phyloP scores from a whole-genome alignment of 2,329 filamentous ascomycete species.

The Trichoderma endophyticum region DNA sequence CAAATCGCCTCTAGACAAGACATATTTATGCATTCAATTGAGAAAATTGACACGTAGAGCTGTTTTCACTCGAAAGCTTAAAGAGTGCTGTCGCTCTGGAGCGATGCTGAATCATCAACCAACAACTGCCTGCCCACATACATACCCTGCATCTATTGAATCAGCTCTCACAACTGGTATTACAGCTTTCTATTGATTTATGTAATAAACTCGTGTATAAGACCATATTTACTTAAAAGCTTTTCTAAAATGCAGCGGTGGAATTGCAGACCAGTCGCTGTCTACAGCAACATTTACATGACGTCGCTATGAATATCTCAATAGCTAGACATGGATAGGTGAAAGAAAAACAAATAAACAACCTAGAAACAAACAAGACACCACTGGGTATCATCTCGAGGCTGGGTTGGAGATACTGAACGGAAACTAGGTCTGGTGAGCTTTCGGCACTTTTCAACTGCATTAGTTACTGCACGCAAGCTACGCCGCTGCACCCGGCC shows the following conservation, averaged over 20 bases:
- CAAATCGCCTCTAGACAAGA: background rate
- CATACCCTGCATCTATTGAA: background rate
- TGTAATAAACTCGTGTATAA: background rate
- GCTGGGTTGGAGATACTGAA: background rate
- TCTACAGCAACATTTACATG: no score
- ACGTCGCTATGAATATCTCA: background rate
- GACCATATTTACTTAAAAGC: no score
- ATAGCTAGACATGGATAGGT: background rate
- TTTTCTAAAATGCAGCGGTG: background rate
- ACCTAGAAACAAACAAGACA: background rate
- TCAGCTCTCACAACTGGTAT: background rate
- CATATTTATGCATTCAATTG: background rate
- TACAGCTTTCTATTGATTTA: background rate
- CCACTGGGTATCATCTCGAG: background rate
- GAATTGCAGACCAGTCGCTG: no score
- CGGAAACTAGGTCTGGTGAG: background rate
- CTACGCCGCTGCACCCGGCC: slow-evolving; percentile 10
- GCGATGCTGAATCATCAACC: background rate
- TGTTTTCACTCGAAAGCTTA: background rate
- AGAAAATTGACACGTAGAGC: background rate
- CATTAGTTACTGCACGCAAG: background rate
- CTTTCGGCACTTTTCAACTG: background rate
- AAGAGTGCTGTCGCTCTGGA: background rate
- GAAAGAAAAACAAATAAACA: background rate
- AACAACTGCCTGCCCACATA: background rate